These are phyloP conservation scores for Ceratobasidium sp. DNA, from an alignment of 1,284 basidiomycete species.

Conservation along the genomic window DNA sequence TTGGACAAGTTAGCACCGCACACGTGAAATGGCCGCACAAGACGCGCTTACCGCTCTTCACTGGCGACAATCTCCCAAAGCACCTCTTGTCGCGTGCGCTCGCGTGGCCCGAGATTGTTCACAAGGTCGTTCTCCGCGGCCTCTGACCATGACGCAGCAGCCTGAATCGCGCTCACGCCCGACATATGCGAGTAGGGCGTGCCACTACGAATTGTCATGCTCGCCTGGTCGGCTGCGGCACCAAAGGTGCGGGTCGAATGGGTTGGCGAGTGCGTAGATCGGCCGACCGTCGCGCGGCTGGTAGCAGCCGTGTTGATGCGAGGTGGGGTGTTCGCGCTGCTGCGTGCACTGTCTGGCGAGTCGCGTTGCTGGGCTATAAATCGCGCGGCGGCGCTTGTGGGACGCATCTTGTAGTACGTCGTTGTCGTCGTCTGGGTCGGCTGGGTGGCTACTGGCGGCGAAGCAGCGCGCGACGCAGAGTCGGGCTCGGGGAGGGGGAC, in stretches of 20 bases:
- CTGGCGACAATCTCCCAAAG: constrained; percentile 97
- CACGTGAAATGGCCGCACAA: not conserved
- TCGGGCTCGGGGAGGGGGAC: constrained; percentile 43
- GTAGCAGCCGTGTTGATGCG: constrained; percentile 4
- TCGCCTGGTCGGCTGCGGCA: constrained; percentile 31
- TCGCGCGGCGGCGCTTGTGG: constrained; percentile 30
- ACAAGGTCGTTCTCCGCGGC: constrained; percentile 95
- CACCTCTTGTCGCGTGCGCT: constrained; percentile 95
- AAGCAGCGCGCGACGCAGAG: constrained; percentile 11
- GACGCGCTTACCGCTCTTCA: constrained; percentile 80
- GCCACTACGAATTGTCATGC: constrained; percentile 65
- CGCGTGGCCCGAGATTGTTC: constrained; percentile 87
- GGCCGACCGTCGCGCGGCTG: constrained; percentile 65
- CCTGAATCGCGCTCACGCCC: constrained; percentile 66
- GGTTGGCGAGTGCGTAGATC: constrained; percentile 80
- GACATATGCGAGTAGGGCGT: constrained; percentile 82
- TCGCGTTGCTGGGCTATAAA: constrained; percentile 20
- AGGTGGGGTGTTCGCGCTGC: not conserved
- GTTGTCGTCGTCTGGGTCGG: constrained; percentile 31
- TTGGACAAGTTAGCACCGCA: constrained; percentile 43
- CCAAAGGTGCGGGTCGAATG: constrained; percentile 58
- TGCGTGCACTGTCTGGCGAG: constrained; percentile 12
- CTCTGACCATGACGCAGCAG: constrained; percentile 92
- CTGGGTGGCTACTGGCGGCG: not conserved
- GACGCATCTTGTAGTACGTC: constrained; percentile 35